Percentiles rank a stretch among this genome's conserved stretches.
These are phyloP conservation scores for Talaromyces thailandensis DNA, from an alignment of 495 filamentous ascomycete genomes.

Conservation along the genomic window DNA sequence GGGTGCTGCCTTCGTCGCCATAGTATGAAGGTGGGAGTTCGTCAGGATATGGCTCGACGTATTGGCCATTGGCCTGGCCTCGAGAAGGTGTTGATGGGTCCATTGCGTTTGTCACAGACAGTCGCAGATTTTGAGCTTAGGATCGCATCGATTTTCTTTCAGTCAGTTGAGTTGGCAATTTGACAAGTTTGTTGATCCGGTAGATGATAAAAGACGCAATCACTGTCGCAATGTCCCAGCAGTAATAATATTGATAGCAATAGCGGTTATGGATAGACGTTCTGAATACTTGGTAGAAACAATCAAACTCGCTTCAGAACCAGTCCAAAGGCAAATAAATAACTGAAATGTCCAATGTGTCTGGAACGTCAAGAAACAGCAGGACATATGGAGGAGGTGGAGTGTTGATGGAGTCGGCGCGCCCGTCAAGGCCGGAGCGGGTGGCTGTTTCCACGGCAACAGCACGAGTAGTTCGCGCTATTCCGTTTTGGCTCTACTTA, in stretches of 20 bases:
- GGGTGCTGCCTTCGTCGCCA: constrained; percentile 23
- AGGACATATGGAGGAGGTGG: background rate
- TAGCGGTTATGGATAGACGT: background rate
- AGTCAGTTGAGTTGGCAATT: background rate
- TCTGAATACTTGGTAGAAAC: background rate
- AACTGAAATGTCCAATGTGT: background rate
- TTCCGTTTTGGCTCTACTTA: background rate
- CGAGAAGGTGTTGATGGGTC: constrained; percentile 6
- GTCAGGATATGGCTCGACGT: constrained; percentile 21
- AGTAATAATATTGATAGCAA: background rate
- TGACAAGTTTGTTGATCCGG: background rate
- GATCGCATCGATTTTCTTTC: background rate
- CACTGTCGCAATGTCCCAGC: background rate
- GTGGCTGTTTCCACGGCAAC: background rate
- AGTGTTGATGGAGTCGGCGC: constrained; percentile 1
- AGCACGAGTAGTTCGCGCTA: background rate
- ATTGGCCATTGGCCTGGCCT: constrained; percentile 1
- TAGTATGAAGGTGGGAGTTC: constrained; percentile 34
- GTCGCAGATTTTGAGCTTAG: background rate
- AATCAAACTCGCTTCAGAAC: background rate
- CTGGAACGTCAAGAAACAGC: background rate
- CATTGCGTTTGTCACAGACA: constrained; percentile 8
- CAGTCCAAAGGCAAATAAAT: background rate
- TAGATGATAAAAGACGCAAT: background rate
- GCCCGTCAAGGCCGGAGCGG: background rate